Evolutionary conservation across 2,329 filamentous ascomycete species (phyloP), one percentile per base, ranked within the genome.

Genomic region (Celoporthe dispersa): DNA sequence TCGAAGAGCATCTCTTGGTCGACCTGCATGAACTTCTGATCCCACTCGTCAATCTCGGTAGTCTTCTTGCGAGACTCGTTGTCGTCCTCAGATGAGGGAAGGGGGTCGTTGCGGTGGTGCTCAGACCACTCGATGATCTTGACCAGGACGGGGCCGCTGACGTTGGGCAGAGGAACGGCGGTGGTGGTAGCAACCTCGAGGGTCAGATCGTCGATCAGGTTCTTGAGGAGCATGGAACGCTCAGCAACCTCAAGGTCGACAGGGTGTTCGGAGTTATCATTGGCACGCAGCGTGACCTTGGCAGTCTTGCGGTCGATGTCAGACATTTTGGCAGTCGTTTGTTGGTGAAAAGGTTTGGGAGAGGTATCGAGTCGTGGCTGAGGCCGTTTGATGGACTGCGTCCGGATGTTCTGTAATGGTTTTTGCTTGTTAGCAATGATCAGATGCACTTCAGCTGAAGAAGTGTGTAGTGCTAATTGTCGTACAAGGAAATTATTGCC

Each of bases 1-100:
- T 99, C 96, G 75, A 99, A 99, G 1, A 99, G 89, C 96, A 99
- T 98, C 84, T 99, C 96, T 80, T 99, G 96, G 80, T 99, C 96
- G 25, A 99, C 96, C 83, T 98, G 95, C 96, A 99, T 98, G 82
- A 98, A 99, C 84, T 99, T 99, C 82, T 98, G 95, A 77, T 99
- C 96, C 96, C 96, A 99, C 83, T 99, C 96, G 71, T 98, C 96
- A 75, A 99, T 99, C 77, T 99, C 96, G 62, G 96, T 98, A 1
- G 94, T 97, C 89, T 97, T 98, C 87, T 98, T 98, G 76, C 96
- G 93, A 65, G 91, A 94, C 77, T 98, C 95, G 73, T 92, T 92
- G 77, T 99, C 94, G 71, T 97, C 96, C 73, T 98, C 95, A 77
- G 90, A 89, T 67, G 91, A 86, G 73, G 90, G 88, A n/a, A 90